Evolutionary conservation across 352 stramenopile species (phyloP).

Genomic region (Phytophthora uliginosa): DNA sequence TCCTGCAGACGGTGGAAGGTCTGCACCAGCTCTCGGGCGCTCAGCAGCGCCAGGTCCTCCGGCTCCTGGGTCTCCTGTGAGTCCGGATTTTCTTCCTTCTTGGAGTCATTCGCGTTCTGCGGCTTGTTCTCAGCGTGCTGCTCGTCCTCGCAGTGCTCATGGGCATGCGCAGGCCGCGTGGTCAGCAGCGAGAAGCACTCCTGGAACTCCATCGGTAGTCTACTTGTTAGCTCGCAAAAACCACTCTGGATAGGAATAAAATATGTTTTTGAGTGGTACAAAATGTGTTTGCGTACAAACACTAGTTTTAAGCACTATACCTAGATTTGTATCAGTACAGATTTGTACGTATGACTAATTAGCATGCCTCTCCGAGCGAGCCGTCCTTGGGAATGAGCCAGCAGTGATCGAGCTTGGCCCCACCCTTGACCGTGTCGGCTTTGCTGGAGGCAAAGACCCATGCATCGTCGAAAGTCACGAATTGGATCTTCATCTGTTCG

Average conservation of each 20-base stretch:
- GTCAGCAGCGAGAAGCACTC: conserved; percentile 74
- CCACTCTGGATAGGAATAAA: neutral
- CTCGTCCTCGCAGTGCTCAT: conserved; percentile 67
- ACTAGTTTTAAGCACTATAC: neutral
- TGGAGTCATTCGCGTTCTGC: neutral
- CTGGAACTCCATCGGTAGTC: conserved; percentile 70
- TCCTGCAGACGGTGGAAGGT: conserved; percentile 71
- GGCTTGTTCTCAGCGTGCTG: conserved; percentile 9
- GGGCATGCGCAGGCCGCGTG: conserved; percentile 61
- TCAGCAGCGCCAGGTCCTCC: conserved; percentile 18
- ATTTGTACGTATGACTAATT: neutral
- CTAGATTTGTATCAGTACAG: neutral
- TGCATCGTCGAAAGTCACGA: conserved; percentile 73
- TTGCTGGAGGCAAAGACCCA: conserved; percentile 64
- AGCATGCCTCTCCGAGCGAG: conserved; percentile 48
- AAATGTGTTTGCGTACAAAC: neutral
- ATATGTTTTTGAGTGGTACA: neutral
- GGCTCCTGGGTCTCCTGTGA: neutral
- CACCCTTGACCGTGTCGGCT: conserved; percentile 56
- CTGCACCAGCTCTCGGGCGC: conserved; percentile 38
- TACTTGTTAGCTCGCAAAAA: neutral
- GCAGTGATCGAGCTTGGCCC: conserved; percentile 61
- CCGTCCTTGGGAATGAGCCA: conserved; percentile 78
- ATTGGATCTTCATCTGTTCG: conserved; percentile 68
- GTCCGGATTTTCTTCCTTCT: neutral